Evolutionary conservation across 768 basidiomycete genomes (phyloP), one percentile per base, ranked within the genome.

Genomic region (Suillus subalutaceus): DNA sequence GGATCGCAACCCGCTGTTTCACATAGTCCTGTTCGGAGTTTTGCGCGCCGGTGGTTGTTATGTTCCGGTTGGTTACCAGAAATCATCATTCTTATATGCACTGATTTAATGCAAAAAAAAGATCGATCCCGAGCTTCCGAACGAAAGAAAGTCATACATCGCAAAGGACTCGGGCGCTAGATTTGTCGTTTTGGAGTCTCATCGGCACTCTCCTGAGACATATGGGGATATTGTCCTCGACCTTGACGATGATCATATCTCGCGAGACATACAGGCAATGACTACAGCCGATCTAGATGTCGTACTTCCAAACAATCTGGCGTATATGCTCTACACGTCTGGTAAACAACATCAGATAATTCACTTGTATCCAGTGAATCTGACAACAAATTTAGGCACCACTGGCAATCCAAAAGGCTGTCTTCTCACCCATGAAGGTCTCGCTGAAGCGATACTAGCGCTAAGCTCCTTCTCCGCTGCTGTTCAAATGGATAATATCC

Each of bases 401-500:
- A 85, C 84, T 5, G 84, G 84, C 44, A 83, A 79, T 53, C 84
- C 84, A 3, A 85, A 85, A 70, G 84, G 84, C 26, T 85, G 84
- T 68, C 70, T 85, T 15, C 68, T 84, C 37, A 77, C 79, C 13
- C 79, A 80, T 37, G 65, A 67, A 1, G 78, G 80, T 16, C 70
- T 80, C n/a, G 67, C 67, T 18, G 75, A 74, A 66, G 79, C 78
- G 7, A 72, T 78, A 37, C 61, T 73, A 56, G 71, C 75, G 43
- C 57, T 81, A 35, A 69, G 74, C 63, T 71, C 65, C 18, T 70
- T 77, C 40, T 12, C 71, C 35, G 69, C 73, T 9, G 40, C 66
- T 6, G 72, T 73, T 20, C 65, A 63, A n/a, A 71, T 75, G 69
- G 60, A 69, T 20, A 62, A 72, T 43, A 69, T 73, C 57, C 69